Percentiles rank a stretch among this genome's conserved stretches.
Evolutionary conservation across 768 basidiomycete genomes (phyloP).

Genomic region (Tulasnella sp.): DNA sequence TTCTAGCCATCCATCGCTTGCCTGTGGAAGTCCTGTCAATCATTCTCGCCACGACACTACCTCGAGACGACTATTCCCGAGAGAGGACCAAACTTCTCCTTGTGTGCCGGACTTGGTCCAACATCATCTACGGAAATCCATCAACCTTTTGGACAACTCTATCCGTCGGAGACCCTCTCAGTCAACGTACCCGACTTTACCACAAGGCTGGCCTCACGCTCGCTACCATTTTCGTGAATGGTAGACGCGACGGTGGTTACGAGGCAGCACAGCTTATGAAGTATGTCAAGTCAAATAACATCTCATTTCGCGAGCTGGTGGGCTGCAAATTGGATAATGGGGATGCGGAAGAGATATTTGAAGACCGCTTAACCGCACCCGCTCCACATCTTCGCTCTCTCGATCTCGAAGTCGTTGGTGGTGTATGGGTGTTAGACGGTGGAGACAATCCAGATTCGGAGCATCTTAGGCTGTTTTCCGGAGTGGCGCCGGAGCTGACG

Average conservation of each 20-base stretch:
- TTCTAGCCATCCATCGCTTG: not conserved
- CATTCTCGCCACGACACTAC: not conserved
- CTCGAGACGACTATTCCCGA: not conserved
- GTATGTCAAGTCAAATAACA: not conserved
- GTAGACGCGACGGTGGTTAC: no score
- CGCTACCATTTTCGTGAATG: not conserved
- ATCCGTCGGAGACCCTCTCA: not conserved
- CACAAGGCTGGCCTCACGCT: not conserved
- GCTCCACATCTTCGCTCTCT: not conserved
- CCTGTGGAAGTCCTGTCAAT: not conserved
- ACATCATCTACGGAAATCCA: not conserved
- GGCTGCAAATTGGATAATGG: no score
- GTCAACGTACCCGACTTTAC: not conserved
- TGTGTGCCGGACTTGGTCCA: not conserved
- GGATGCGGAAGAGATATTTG: not conserved
- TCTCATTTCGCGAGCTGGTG: not conserved
- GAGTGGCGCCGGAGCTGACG: not conserved
- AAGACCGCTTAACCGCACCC: not conserved
- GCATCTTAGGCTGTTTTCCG: no score
- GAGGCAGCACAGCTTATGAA: not conserved
- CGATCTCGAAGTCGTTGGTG: not conserved
- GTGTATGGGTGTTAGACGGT: not conserved
- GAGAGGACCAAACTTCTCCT: not conserved
- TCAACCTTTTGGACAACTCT: not conserved
- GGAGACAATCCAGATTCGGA: not conserved